Percentiles rank a stretch among this genome's conserved stretches.
Conservation (phyloP, 345 rosid species). For the Erysimum cheiranthoides region DNA sequence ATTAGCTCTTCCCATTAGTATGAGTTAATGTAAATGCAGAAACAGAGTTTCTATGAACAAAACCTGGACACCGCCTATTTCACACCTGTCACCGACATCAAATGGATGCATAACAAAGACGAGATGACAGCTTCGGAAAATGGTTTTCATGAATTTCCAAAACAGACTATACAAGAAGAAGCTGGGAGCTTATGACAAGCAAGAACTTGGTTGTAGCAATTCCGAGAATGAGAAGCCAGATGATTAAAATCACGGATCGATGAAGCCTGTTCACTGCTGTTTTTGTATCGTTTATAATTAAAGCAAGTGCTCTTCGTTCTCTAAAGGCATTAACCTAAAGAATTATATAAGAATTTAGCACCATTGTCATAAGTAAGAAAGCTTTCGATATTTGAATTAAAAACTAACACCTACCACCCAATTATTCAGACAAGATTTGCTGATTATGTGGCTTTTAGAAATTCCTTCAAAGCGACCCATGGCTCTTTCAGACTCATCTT, state of each 20-base stretch:
- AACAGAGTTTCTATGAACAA: conserved; percentile 2
- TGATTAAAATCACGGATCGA: conserved; percentile 53
- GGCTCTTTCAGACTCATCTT: conserved; percentile 72
- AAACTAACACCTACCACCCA: conserved; percentile 75
- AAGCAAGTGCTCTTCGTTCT: conserved; percentile 87
- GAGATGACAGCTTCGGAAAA: conserved; percentile 83
- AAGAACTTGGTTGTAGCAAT: too few relatives aligned
- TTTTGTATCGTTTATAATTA: conserved; percentile 87
- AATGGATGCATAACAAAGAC: conserved; percentile 87
- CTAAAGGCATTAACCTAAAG: conserved; percentile 82
- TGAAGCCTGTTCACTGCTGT: conserved; percentile 95
- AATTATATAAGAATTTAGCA: conserved; percentile 4
- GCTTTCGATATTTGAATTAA: not conserved
- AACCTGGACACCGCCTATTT: conserved; percentile 82
- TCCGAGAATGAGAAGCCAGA: too few relatives aligned
- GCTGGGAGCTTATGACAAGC: conserved; percentile 92
- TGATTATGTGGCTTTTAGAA: conserved; percentile 61
- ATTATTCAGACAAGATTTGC: conserved; percentile 74
- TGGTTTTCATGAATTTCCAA: conserved; percentile 86
- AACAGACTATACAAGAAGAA: conserved; percentile 76
- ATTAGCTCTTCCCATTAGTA: conserved; percentile 4
- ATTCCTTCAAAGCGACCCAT: conserved; percentile 60
- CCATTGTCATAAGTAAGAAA: not conserved
- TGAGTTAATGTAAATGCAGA: conserved; percentile 3
- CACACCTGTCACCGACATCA: conserved; percentile 92